Base-by-base conservation (phyloP, 148 eudicot species). In the Polygonum aviculare region DNA sequence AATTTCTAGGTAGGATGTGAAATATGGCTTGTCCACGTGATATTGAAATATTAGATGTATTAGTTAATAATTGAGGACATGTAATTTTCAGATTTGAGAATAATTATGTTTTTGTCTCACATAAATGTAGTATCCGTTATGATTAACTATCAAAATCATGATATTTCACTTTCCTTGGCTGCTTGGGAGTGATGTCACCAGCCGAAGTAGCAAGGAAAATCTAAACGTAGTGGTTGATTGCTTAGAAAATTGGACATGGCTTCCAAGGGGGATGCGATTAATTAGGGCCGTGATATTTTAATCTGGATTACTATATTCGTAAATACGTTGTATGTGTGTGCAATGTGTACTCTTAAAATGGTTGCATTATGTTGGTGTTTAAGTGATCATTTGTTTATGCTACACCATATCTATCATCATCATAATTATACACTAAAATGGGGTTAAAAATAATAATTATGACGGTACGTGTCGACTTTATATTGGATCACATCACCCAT, bases 171-270 rank as follows among this genome's bases (percentile, higher is more conserved):
- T 39, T 74, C 77, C 65, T 52, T 74, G 60, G 77, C 65, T 74
- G 77, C 54, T 38, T 51, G 19, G 67, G 67, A 21, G n/a, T 74
- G 77, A 74, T 35, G 63, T 74, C 77, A 38, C 45, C 50, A 36
- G 45, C 26, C 40, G 44, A 51, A 59, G 65, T 35, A 52, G 77
- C 65, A 55, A 74, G 36, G 44, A 74, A 74, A 74, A 74, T 74
- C 65, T 41, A 74, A 38, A 52, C 47, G 77, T 74, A 74, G 77
- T 74, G 77, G 77, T 74, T 74, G 77, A 74, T 74, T 55, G 77
- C 44, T 74, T 54, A 74, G 44, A 74, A 31, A 73, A 11, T 73
- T 26, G 38, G 75, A 19, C 38, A 31, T 73, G 49, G 22, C 52
- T 48, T 47, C 22, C 52, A 73, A 73, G 60, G 41, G 12, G 55